Percentiles rank a stretch among this genome's conserved stretches.
Conservation (phyloP, 2,329 filamentous ascomycete species). For the Fusarium tjaetaba region DNA sequence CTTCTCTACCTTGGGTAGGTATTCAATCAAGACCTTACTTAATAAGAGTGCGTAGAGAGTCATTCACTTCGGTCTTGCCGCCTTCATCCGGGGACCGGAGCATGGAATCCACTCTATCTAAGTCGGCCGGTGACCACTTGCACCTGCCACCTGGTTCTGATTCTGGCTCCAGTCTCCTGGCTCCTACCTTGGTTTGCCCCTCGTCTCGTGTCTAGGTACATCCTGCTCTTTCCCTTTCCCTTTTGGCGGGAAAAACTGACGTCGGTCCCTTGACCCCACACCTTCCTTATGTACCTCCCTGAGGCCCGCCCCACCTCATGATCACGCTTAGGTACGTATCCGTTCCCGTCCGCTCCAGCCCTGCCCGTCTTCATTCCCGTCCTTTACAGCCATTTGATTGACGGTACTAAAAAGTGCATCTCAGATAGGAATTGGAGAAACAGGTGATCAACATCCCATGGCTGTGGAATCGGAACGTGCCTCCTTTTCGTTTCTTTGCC, state of each 20-base stretch:
- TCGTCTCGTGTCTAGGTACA: background rate
- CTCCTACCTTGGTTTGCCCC: slow-evolving; percentile 20
- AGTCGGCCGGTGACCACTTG: slow-evolving; percentile 17
- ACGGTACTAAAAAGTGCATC: background rate
- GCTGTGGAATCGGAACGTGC: background rate
- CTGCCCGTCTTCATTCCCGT: background rate
- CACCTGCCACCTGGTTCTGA: slow-evolving; percentile 21
- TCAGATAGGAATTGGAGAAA: background rate
- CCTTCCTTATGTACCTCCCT: background rate
- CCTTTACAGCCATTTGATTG: background rate
- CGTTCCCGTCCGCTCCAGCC: background rate
- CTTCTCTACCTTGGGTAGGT: background rate
- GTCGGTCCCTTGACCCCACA: slow-evolving; percentile 35
- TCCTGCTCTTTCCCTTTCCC: background rate
- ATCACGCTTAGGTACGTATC: slow-evolving; percentile 24
- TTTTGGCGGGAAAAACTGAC: slow-evolving; percentile 18
- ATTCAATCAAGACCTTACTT: background rate
- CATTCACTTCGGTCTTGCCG: slow-evolving; percentile 32
- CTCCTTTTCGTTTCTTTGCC: background rate
- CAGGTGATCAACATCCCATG: background rate
- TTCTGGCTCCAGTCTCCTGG: background rate
- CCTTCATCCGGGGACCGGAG: slow-evolving; percentile 23
- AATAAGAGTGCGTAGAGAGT: background rate
- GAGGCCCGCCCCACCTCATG: background rate
- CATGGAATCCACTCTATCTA: slow-evolving; percentile 10